Conservation (phyloP, 164 flowering plant genomes). For the Buxus sempervirens region DNA sequence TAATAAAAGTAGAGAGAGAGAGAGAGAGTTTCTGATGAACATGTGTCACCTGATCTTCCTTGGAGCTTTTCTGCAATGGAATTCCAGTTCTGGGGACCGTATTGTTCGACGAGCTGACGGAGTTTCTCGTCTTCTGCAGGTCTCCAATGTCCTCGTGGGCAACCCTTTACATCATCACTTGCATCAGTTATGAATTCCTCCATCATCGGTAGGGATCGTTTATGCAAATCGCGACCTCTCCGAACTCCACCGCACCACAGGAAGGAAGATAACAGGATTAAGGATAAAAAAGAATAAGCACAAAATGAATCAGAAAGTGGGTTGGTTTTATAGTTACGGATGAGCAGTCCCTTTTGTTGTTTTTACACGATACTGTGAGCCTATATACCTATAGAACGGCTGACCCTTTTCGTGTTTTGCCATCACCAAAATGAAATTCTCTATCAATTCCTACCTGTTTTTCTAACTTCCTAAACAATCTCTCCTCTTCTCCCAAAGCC, state of each 20-base stretch:
- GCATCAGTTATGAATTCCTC: constrained; percentile 17
- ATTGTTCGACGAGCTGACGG: constrained; percentile 26
- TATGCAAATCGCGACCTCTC: background rate
- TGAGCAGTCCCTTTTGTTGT: constrained; percentile 30
- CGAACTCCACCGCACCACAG: background rate
- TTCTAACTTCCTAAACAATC: constrained; percentile 31
- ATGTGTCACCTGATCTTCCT: constrained; percentile 41
- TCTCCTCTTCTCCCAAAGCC: constrained; percentile 12
- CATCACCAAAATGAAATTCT: constrained; percentile 8
- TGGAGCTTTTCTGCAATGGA: constrained; percentile 36
- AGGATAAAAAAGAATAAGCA: background rate
- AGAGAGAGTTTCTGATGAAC: background rate
- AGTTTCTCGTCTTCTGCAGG: constrained; percentile 41
- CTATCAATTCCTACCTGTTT: constrained; percentile 10
- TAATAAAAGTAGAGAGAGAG: background rate
- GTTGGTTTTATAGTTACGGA: constrained; percentile 12
- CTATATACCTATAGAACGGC: background rate
- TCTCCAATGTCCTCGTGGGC: constrained; percentile 41
- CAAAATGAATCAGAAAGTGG: background rate
- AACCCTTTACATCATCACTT: constrained; percentile 12
- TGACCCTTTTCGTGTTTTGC: background rate
- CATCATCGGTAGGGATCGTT: constrained; percentile 5
- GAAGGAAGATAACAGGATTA: background rate
- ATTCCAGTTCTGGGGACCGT: constrained; percentile 42
- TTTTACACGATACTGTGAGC: constrained; percentile 10